These are phyloP conservation scores for Climacium dendroides DNA, from an alignment of 225 moss, liverwort and hornwort genomes.

Conservation along the genomic window DNA sequence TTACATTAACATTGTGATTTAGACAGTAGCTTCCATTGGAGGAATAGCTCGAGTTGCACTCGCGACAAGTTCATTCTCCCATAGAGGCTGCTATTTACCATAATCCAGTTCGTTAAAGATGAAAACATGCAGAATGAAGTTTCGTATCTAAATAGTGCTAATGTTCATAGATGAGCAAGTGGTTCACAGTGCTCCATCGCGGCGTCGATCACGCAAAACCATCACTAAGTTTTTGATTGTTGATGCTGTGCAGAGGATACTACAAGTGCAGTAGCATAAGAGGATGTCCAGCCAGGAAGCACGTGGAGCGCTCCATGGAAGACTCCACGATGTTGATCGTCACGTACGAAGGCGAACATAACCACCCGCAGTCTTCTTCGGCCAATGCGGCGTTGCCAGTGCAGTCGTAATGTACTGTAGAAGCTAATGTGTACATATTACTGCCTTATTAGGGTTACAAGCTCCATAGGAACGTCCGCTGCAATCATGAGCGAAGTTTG, in stretches of 20 bases:
- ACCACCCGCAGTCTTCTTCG: slow-evolving; percentile 60
- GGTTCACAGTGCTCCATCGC: neutral
- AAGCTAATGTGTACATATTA: neutral
- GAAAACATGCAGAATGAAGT: neutral
- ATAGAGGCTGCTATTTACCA: neutral
- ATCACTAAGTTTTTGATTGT: neutral
- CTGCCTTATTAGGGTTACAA: neutral
- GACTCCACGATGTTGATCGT: slow-evolving; percentile 83
- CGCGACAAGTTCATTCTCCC: neutral
- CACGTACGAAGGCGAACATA: slow-evolving; percentile 94
- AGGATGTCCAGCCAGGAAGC: slow-evolving; percentile 95
- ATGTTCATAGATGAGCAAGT: neutral
- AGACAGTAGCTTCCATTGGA: neutral
- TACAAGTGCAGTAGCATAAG: slow-evolving; percentile 97
- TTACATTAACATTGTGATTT: neutral
- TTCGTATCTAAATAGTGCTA: neutral
- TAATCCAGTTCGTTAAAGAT: neutral
- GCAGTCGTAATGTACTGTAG: neutral
- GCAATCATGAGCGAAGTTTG: neutral
- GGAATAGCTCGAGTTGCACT: neutral
- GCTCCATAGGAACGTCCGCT: neutral
- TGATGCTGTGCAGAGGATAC: slow-evolving; percentile 56
- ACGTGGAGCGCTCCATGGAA: slow-evolving; percentile 85
- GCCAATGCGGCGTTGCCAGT: slow-evolving; percentile 20
- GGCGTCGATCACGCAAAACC: neutral